These are phyloP conservation scores for Ceratocystis smalleyi DNA, from an alignment of 2,329 filamentous ascomycete genomes.

Conservation along the genomic window DNA sequence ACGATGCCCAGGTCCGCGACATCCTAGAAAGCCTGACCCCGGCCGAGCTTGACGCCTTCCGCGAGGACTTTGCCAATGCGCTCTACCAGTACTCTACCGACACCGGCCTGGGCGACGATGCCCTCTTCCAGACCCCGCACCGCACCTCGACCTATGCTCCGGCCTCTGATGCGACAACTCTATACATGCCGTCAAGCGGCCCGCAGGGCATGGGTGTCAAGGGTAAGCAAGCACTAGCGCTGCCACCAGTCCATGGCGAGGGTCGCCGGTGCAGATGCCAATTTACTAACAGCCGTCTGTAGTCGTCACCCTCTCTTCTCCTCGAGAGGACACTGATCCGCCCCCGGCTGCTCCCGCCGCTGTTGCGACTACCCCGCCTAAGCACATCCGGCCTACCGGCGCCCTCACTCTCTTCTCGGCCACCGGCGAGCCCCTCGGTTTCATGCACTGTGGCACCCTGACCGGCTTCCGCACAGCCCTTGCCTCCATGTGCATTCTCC, in stretches of 20 bases:
- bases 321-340: slow-evolving; percentile 20
- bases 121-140: slow-evolving; percentile 40
- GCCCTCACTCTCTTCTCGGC: slow-evolving; percentile 53
- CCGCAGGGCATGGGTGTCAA: slow-evolving; percentile 53
- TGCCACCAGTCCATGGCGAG: background rate
- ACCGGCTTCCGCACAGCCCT: slow-evolving; percentile 72
- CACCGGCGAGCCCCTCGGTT: slow-evolving; percentile 45
- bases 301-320: slow-evolving; percentile 49
- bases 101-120: slow-evolving; percentile 29
- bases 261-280: too few relatives aligned
- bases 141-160: slow-evolving; percentile 34
- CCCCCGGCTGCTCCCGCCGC: slow-evolving; percentile 19
- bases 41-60: slow-evolving; percentile 39
- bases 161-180: slow-evolving; percentile 39
- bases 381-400: slow-evolving; percentile 38
- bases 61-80: slow-evolving; percentile 33
- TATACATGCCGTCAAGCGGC: slow-evolving; percentile 61
- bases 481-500: slow-evolving; percentile 50
- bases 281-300: background rate
- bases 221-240: slow-evolving; percentile 26
- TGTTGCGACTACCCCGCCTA: background rate
- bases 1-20: slow-evolving; percentile 38
- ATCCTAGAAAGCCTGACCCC: slow-evolving; percentile 38
- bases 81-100: slow-evolving; percentile 48
- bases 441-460: slow-evolving; percentile 57